Base-by-base conservation (phyloP, 2,329 filamentous ascomycete species). In the Alternaria solani region DNA sequence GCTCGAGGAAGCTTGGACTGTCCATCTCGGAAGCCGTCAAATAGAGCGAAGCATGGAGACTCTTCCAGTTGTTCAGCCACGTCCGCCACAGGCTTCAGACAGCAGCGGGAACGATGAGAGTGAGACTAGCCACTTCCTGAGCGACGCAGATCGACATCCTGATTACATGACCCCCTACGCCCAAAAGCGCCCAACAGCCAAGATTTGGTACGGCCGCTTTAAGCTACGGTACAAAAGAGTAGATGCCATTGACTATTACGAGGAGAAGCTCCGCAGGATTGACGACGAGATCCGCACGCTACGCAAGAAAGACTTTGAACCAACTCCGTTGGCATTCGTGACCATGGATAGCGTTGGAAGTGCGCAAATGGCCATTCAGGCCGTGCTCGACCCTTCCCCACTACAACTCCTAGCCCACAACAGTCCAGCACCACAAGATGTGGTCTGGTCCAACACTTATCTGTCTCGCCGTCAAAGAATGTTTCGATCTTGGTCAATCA, bases 361-460 rank as follows among this genome's bases (percentile, higher is more conserved):
- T 20, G 88, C 87, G 65, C 95, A 99, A 81, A 97, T 98, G 93
- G 92, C 94, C 25, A 92, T 97, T 43, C 95, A 99, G 79, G 94
- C 95, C 4, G 89, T 96, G 11, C 88, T 99, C 54, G 94, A 98
- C 73, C 93, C 95, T 4, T 90, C 91, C 11, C 95, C 96, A 0
- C 89, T 94, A 59, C 90, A 91, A 61, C 85, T 99, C 6, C 83
- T 97, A 55, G 94, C 94, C 8, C 94, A 93, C 61, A 86, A 91
- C 28, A 94, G 94, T 3, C 95, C 95, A 0, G 89, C 94, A 2
- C 95, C 95, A 0, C 89, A 91, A 0, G 94, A 98, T 75, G 89
- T 99, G n/a, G 88, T 98, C 11, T 99, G 96, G 95, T 86, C 85
- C 64, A 97, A 98, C 73, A 98, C 93, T 0, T 99, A 99, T 73